Base-by-base conservation (phyloP, 192 early-diverging fungal genomes). In the Coemansia sp. region DNA sequence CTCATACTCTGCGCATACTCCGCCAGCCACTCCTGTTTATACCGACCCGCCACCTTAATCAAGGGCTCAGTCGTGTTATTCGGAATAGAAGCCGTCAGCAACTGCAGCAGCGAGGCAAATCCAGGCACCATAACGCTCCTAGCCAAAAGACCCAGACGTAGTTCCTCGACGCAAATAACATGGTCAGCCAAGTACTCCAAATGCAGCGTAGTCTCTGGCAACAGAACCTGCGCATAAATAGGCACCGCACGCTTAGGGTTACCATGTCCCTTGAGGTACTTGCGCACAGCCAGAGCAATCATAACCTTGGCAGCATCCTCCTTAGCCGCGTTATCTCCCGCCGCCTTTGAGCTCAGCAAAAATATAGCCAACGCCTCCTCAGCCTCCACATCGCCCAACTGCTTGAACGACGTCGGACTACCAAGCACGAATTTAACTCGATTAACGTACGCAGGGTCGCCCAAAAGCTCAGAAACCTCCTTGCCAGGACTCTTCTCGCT, bases 271-370 rank as follows among this genome's bases (percentile, higher is more conserved):
- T 70, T 71, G 50, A 87, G 70, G 73, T 84, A 90, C 72, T 90
- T 90, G 74, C 88, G 89, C 64, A 91, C 74, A 1, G 89, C 86
- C 76, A 91, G 62, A 2, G 90, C 90, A 30, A 86, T 61, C 89
- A 91, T 91, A 16, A 91, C 85, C 40, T 86, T 87, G 69, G 83
- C 75, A 12, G 91, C 90, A 67, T 92, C 91, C 34, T 89, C 88
- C 65, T 83, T 84, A 29, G 75, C 71, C 3, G 84, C 71, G 37
- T 79, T 71, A 30, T 40, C 67, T 18, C 78, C 76, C 37, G 83
- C 70, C n/a, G 71, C 68, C 65, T 83, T 84, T 50, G 78, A 84
- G 68, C 80, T 82, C 12, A 92, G 77, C 43, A 92, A 58, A 47
- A 92, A 92, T 35, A 82, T 77, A 3, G 89, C 90, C 43, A 78